A percentile compares a stretch with the other conserved stretches of the same genome.
Conservation (phyloP, 1,284 basidiomycete genomes). For the Omphalotus olearius region DNA sequence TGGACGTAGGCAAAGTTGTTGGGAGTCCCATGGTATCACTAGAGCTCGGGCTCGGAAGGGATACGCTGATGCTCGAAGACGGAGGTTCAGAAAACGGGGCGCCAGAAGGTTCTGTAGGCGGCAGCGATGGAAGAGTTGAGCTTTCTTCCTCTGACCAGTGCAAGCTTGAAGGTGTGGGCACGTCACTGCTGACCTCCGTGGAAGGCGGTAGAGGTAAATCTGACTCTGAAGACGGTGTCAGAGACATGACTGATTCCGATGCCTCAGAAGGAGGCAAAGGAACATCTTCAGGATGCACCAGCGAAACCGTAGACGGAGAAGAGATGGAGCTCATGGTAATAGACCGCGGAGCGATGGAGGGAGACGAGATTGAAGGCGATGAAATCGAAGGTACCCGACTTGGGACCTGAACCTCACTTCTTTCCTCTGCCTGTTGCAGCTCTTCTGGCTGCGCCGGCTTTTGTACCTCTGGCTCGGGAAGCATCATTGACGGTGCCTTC, state of each 20-base stretch:
- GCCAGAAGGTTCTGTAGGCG: slow-evolving; percentile 3
- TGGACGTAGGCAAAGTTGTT: slow-evolving; percentile 9
- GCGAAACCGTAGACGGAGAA: slow-evolving; percentile 4
- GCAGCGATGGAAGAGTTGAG: slow-evolving; percentile 5
- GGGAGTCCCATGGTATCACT: slow-evolving; percentile 5
- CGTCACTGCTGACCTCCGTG: slow-evolving; percentile 5
- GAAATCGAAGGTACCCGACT: slow-evolving; percentile 4
- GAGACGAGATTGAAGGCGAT: not conserved
- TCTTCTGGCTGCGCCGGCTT: not conserved
- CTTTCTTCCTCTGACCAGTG: slow-evolving; percentile 5
- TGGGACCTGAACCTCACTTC: not conserved
- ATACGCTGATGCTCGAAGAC: slow-evolving; percentile 1
- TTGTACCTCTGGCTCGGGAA: not conserved
- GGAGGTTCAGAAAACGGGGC: not conserved
- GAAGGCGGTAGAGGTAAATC: slow-evolving; percentile 12
- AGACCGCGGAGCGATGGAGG: slow-evolving; percentile 2
- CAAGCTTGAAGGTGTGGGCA: slow-evolving; percentile 10
- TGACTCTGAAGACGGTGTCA: slow-evolving; percentile 12
- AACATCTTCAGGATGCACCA: slow-evolving; percentile 30
- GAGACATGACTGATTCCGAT: slow-evolving; percentile 11
- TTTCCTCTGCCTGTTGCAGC: not conserved
- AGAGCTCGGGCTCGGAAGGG: slow-evolving; percentile 5
- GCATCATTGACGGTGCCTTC: slow-evolving; percentile 10
- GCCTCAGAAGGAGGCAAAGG: slow-evolving; percentile 31
- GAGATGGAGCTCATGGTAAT: not conserved